phyloP scores from a whole-genome alignment of 2,329 filamentous ascomycete genomes.

The Acrocalymma vagum region DNA sequence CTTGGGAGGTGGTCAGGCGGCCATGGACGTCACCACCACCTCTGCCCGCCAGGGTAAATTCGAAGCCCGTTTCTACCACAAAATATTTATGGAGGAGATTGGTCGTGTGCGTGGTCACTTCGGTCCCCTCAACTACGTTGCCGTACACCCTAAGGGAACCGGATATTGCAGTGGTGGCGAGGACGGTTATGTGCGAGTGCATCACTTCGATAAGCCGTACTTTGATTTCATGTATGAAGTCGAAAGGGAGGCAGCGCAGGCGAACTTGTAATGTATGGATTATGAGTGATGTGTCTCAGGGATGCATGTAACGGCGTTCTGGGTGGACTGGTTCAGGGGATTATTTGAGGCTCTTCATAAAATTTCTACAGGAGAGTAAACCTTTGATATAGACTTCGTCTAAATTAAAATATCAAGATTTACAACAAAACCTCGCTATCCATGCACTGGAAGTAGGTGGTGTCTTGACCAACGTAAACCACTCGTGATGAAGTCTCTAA shows the following conservation, averaged over 20 bases:
- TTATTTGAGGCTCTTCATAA: conserved; percentile 28
- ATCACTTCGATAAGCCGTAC: conserved; percentile 98
- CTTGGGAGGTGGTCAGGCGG: conserved; percentile 95
- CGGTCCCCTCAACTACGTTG: conserved; percentile 95
- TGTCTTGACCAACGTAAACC: no score
- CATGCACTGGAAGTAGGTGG: no score
- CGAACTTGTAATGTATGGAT: conserved; percentile 41
- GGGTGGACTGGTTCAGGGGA: conserved; percentile 25
- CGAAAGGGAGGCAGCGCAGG: conserved; percentile 74
- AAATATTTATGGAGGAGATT: conserved; percentile 98
- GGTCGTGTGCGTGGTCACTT: conserved; percentile 97
- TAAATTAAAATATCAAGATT: no score
- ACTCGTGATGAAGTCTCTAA: no score
- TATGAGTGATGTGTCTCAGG: conserved; percentile 33
- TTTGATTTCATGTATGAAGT: conserved; percentile 99
- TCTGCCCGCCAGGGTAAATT: conserved; percentile 96
- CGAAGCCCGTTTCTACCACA: conserved; percentile 99
- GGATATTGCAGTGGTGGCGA: conserved; percentile 96
- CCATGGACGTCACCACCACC: conserved; percentile 98
- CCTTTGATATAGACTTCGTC: no score
- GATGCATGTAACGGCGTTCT: conserved; percentile 50
- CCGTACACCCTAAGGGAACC: conserved; percentile 88
- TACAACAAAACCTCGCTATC: no score
- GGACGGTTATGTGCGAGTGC: conserved; percentile 97
- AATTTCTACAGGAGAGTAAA: conserved; percentile 1